phyloP scores from a whole-genome alignment of 805 yeast species.

The Starmerella gropengiesseri region DNA sequence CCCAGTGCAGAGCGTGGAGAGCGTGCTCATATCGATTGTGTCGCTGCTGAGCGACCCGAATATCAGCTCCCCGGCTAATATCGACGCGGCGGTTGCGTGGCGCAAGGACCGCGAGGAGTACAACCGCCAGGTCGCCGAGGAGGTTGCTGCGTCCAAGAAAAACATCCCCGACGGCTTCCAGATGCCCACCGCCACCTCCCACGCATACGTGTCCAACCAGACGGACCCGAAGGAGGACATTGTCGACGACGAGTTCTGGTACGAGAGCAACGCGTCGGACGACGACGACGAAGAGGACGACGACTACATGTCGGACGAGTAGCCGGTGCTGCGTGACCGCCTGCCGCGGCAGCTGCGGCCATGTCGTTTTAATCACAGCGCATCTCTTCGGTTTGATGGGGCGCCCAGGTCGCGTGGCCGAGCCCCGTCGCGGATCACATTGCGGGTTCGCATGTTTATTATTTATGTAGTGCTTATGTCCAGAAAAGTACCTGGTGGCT shows the following conservation, averaged over 20 bases:
- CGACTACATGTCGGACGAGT: slow-evolving; percentile 32
- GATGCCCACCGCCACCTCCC: slow-evolving; percentile 57
- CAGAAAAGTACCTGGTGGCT: no score
- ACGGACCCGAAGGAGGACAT: slow-evolving; percentile 37
- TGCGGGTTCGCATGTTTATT: not conserved
- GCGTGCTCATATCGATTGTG: slow-evolving; percentile 79
- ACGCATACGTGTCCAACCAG: slow-evolving; percentile 39
- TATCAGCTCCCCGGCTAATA: slow-evolving; percentile 86
- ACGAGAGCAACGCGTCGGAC: slow-evolving; percentile 59
- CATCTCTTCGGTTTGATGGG: not conserved
- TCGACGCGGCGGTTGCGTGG: slow-evolving; percentile 89
- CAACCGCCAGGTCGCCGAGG: slow-evolving; percentile 61
- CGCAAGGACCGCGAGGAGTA: slow-evolving; percentile 71
- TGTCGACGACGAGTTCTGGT: slow-evolving; percentile 77
- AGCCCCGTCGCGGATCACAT: not conserved
- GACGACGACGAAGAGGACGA: slow-evolving; percentile 34
- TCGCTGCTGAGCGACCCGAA: slow-evolving; percentile 91
- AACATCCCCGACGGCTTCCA: slow-evolving; percentile 81
- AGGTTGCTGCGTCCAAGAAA: slow-evolving; percentile 57
- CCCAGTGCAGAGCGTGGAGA: slow-evolving; percentile 69
- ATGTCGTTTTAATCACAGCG: not conserved
- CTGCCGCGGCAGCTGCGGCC: no score
- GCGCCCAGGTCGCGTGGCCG: no score
- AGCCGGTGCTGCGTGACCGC: no score
- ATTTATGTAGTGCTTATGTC: not conserved